Evolutionary conservation across 345 rosid genomes (phyloP).

Genomic region (Acer saccharum): DNA sequence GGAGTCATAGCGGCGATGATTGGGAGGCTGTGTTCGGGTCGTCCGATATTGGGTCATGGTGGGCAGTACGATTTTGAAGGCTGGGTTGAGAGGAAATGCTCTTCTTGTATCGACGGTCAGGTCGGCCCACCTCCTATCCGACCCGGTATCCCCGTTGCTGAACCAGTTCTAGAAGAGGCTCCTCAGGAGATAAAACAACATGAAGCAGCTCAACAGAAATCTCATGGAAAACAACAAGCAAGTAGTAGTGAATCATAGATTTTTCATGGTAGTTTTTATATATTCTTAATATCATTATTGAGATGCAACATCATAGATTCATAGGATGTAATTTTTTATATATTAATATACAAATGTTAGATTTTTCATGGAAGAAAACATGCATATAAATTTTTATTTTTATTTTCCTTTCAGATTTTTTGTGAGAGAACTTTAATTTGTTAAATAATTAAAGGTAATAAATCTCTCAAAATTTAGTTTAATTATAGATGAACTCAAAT

Average conservation of each 20-base stretch:
- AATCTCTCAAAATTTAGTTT: not conserved
- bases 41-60: constrained; percentile 50
- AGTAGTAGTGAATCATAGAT: constrained; percentile 28
- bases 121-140: constrained; percentile 39
- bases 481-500: not conserved
- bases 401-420: not conserved
- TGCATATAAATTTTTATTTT: no score
- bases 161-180: constrained; percentile 22
- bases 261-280: not conserved
- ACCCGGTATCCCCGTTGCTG: constrained; percentile 28
- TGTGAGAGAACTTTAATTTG: not conserved
- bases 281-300: no score
- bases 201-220: constrained; percentile 19
- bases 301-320: no score
- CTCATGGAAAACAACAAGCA: constrained; percentile 16
- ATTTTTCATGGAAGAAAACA: not conserved
- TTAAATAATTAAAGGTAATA: not conserved
- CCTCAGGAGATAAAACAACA: constrained; percentile 31
- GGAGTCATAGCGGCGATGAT: constrained; percentile 67
- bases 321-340: no score
- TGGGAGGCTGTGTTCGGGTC: constrained; percentile 67
- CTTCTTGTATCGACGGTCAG: constrained; percentile 62
- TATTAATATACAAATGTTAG: not conserved
- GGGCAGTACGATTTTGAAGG: constrained; percentile 64
- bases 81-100: constrained; percentile 69